A percentile compares a stretch with the other conserved stretches of the same genome.
Conservation (phyloP, 805 yeast species). For the Kodamaea nitidulidarum region DNA sequence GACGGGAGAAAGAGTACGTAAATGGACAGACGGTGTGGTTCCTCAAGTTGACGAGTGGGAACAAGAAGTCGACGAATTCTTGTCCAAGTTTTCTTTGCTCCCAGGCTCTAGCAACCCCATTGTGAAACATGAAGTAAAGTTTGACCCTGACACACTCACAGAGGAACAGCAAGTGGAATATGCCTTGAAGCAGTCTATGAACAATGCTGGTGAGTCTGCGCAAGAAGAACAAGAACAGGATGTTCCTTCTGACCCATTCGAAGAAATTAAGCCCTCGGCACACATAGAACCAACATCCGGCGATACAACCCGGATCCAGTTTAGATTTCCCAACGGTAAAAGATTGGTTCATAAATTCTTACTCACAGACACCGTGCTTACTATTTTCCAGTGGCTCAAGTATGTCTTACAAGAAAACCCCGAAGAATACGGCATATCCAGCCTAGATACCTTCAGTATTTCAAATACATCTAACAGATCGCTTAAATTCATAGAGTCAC, state of each 20-base stretch:
- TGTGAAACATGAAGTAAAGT: conserved; percentile 52
- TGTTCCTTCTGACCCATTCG: conserved; percentile 40
- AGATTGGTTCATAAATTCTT: conserved; percentile 70
- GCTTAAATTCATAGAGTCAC: conserved; percentile 54
- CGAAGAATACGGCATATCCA: conserved; percentile 49
- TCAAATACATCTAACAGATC: conserved; percentile 31
- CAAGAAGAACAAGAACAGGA: conserved; percentile 1
- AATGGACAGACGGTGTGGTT: conserved; percentile 63
- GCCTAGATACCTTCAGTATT: conserved; percentile 27
- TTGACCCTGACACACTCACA: conserved; percentile 62
- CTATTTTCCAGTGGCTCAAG: conserved; percentile 66
- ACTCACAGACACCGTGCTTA: conserved; percentile 52
- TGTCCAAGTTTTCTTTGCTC: conserved; percentile 59
- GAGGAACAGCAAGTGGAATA: conserved; percentile 82
- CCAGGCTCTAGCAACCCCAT: conserved; percentile 63
- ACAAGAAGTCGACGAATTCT: conserved; percentile 65
- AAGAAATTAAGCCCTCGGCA: conserved; percentile 45
- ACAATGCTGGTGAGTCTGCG: conserved; percentile 20
- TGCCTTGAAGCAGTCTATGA: conserved; percentile 66
- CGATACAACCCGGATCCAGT: conserved; percentile 72
- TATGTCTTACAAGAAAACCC: conserved; percentile 43
- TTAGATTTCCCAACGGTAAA: conserved; percentile 85
- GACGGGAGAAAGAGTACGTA: conserved; percentile 84
- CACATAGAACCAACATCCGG: conserved; percentile 63
- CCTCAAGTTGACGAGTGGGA: conserved; percentile 61